phyloP scores from a whole-genome alignment of 1,284 basidiomycete species.

The Ganoderma multipileum region DNA sequence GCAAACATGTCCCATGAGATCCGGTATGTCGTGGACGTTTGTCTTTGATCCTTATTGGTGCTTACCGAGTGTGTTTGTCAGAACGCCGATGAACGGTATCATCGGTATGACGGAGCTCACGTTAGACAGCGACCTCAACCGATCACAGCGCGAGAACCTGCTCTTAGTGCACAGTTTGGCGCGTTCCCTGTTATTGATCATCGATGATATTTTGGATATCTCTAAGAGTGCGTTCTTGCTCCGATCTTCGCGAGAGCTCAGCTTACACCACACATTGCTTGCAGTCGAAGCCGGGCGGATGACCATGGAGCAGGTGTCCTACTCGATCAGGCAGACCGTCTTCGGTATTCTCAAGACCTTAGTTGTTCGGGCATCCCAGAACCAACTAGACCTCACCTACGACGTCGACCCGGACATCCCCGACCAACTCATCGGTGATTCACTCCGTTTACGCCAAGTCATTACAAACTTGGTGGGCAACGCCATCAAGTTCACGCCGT shows the following conservation, averaged over 20 bases:
- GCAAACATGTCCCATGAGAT: constrained; percentile 99
- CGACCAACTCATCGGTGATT: constrained; percentile 97
- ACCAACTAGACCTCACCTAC: constrained; percentile 96
- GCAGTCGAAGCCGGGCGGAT: constrained; percentile 97
- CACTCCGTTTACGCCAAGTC: constrained; percentile 90
- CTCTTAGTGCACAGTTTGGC: constrained; percentile 96
- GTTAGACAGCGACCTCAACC: constrained; percentile 89
- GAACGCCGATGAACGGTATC: constrained; percentile 99
- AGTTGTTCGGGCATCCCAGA: constrained; percentile 97
- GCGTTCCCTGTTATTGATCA: constrained; percentile 93
- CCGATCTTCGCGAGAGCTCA: constrained; percentile 9
- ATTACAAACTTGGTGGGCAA: constrained; percentile 96
- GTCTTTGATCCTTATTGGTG: background rate
- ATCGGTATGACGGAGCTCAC: constrained; percentile 99
- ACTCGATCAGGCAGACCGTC: constrained; percentile 96
- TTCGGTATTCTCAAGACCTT: constrained; percentile 99
- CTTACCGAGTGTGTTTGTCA: constrained; percentile 37
- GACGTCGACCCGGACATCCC: constrained; percentile 97
- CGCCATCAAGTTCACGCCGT: constrained; percentile 95
- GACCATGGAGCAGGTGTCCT: constrained; percentile 99
- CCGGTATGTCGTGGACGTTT: constrained; percentile 56
- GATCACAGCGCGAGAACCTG: constrained; percentile 93
- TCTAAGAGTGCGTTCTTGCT: constrained; percentile 82
- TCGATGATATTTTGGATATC: constrained; percentile 98
- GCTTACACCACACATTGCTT: constrained; percentile 17